Evolutionary conservation across 2,329 filamentous ascomycete genomes (phyloP), one percentile per base, ranked within the genome.

Genomic region (Alternaria sp.): DNA sequence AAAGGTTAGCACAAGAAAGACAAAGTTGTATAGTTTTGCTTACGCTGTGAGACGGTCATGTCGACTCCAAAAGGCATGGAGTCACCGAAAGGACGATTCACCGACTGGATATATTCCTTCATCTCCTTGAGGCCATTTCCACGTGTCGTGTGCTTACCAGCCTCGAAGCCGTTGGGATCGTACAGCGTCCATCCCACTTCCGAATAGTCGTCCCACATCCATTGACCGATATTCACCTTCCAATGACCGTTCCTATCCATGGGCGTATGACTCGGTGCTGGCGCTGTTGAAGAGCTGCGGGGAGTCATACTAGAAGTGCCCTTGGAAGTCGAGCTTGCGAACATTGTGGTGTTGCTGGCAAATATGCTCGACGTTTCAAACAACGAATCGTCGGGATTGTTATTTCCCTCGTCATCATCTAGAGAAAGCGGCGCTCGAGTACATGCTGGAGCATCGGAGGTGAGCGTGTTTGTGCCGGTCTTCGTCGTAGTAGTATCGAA

Each of bases 371-470:
- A 57, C 9, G 52, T 61, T 40, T 46, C 53, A 20, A 43, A 43
- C 36, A 58, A 28, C 11, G 52, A 49, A 43, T 63, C 54, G 4
- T 62, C 57, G 2, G 60, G 61, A 28, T 64, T 65, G 43, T 75
- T 72, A 30, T 71, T 63, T 3, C 73, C 73, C 43, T 75, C 66
- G 30, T 75, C 72, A n/a, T 75, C 72, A 41, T 76, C 71, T 1
- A 75, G 58, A n/a, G 55, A 63, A 5, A 75, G 63, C 7, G 71
- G 64, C 9, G 63, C 69, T 4, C 57, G 54, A 6, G 68, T 71
- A 34, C 74, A 76, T 12, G 63, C 62, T 18, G 63, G 65, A 12
- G 36, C 60, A 20, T 63, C 60, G 20, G 54, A 58, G 6, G 32
- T 58, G 8, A 45, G 54, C 36, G 55, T 64, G 3, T 57, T 34